A percentile compares a stretch with the other conserved stretches of the same genome.
Conservation (phyloP, 371 early-diverging fungal genomes). For the Rhizomucor miehei region DNA sequence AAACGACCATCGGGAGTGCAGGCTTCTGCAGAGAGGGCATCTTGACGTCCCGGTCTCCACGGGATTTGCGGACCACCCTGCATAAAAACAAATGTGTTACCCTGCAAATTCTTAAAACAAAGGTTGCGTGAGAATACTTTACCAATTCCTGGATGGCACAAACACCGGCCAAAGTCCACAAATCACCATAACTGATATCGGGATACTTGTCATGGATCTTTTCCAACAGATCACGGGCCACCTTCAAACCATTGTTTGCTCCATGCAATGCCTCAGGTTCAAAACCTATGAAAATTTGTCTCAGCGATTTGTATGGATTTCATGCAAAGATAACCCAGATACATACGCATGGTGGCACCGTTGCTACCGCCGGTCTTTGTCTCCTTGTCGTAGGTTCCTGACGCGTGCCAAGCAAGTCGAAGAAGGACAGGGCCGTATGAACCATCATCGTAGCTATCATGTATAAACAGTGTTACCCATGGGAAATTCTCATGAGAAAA, state of each 20-base stretch:
- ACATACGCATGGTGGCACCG: constrained; percentile 85
- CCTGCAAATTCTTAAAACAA: not conserved
- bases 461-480: not conserved
- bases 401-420: constrained; percentile 92
- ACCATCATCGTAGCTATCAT: constrained; percentile 82
- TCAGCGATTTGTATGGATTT: not conserved
- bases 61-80: constrained; percentile 83
- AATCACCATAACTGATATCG: constrained; percentile 85
- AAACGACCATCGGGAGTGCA: constrained; percentile 90
- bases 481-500: constrained; percentile 7
- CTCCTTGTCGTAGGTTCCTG: constrained; percentile 86
- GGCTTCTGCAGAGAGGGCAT: constrained; percentile 39
- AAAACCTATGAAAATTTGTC: constrained; percentile 37
- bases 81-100: not conserved
- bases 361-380: constrained; percentile 86
- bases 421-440: constrained; percentile 87
- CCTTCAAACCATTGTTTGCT: constrained; percentile 86
- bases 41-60: constrained; percentile 88
- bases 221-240: constrained; percentile 81
- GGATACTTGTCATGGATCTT: constrained; percentile 84
- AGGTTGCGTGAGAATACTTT: not conserved
- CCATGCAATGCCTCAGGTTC: constrained; percentile 71
- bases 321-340: not conserved
- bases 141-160: constrained; percentile 83
- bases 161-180: constrained; percentile 94